Evolutionary conservation across 345 rosid species (phyloP).

Genomic region (Pseudoturritis turrita): DNA sequence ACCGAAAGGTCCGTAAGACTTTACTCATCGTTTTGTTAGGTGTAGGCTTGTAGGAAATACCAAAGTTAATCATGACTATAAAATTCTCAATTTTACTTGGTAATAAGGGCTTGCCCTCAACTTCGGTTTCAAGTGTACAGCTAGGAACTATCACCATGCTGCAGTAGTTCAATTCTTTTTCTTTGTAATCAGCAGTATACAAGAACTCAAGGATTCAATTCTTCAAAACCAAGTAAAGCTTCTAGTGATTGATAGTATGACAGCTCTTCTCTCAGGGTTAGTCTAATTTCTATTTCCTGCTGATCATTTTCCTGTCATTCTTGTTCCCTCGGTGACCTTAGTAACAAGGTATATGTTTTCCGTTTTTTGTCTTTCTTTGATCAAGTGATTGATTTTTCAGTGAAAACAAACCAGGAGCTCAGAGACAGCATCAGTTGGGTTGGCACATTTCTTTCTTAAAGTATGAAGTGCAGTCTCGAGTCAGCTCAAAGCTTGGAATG

Average conservation of each 20-base stretch:
- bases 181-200: slow-evolving; percentile 43
- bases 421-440: slow-evolving; percentile 52
- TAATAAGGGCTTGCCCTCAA: too few relatives aligned
- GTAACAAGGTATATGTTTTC: background rate
- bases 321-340: background rate
- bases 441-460: slow-evolving; percentile 87
- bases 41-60: background rate
- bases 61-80: background rate
- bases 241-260: slow-evolving; percentile 84
- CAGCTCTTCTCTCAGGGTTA: slow-evolving; percentile 82
- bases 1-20: slow-evolving; percentile 53
- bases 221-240: slow-evolving; percentile 73
- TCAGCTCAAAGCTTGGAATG: background rate
- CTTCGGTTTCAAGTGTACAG: background rate
- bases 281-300: background rate
- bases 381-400: slow-evolving; percentile 33
- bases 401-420: slow-evolving; percentile 48
- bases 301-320: background rate
- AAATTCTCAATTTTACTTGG: background rate
- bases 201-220: slow-evolving; percentile 68
- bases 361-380: background rate
- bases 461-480: slow-evolving; percentile 36
- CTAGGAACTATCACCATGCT: background rate
- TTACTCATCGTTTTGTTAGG: background rate
- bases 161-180: background rate